Evolutionary conservation across 441 rosid species (phyloP).

Genomic region (Populus tomentosa): DNA sequence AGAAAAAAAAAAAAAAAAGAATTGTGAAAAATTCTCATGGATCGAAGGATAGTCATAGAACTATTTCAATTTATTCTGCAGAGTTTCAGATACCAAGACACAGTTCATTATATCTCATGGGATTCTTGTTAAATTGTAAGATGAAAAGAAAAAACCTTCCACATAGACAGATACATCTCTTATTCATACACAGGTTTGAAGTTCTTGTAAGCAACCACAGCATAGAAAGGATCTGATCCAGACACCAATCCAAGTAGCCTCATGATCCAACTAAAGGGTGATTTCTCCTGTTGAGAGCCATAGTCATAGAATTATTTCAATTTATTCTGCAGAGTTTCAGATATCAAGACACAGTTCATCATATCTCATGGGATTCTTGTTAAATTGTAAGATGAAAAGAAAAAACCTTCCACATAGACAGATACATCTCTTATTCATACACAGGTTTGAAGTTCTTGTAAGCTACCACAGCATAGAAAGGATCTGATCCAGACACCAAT

Average conservation of each 20-base stretch:
- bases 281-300: conserved; percentile 21
- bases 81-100: too few relatives aligned
- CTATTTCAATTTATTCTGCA: too few relatives aligned
- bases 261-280: conserved; percentile 47
- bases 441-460: conserved; percentile 75
- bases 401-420: not conserved
- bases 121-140: too few relatives aligned
- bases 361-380: too few relatives aligned
- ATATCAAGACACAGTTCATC: too few relatives aligned
- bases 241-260: conserved; percentile 50
- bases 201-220: conserved; percentile 75
- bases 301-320: too few relatives aligned
- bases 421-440: conserved; percentile 34
- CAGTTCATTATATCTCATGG: too few relatives aligned
- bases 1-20: too few relatives aligned
- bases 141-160: not conserved
- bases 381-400: not conserved
- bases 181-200: conserved; percentile 63
- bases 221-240: conserved; percentile 77
- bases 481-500: conserved; percentile 56
- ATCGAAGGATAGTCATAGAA: too few relatives aligned
- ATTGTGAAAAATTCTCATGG: too few relatives aligned
- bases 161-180: conserved; percentile 6
- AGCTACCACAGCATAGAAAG: conserved; percentile 81
- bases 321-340: too few relatives aligned